These are phyloP conservation scores for Fraxinus floribunda DNA, from an alignment of 305 asterid species.

Conservation along the genomic window DNA sequence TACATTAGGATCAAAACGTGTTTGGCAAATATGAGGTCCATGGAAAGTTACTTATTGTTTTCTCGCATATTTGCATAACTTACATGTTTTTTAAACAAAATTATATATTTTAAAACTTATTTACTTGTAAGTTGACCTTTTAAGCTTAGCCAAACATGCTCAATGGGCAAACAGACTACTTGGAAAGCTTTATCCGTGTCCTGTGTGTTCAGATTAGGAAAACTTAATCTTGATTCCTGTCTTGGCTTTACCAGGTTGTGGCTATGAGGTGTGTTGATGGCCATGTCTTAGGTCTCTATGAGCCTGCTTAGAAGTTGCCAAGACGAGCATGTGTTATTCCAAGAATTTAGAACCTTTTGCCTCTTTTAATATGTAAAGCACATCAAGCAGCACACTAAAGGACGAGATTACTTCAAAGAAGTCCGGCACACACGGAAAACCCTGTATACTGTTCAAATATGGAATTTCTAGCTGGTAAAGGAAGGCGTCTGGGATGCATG, in stretches of 20 bases:
- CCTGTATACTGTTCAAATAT: not conserved
- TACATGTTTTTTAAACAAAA: not conserved
- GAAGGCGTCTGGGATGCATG: not conserved
- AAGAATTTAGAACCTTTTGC: not conserved
- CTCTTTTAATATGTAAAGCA: not conserved
- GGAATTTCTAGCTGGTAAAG: not conserved
- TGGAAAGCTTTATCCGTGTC: not conserved
- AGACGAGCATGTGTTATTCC: not conserved
- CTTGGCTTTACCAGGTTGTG: slow-evolving; percentile 46
- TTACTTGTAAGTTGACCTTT: not conserved
- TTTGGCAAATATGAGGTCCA: not conserved
- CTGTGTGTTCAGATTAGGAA: not conserved
- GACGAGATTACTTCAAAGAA: not conserved
- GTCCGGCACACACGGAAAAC: not conserved
- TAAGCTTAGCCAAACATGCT: not conserved
- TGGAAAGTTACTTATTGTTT: not conserved
- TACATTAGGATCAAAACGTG: not conserved
- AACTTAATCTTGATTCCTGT: not conserved
- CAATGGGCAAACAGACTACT: not conserved
- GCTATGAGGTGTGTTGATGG: slow-evolving; percentile 71
- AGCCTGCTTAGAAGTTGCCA: slow-evolving; percentile 41
- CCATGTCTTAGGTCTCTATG: slow-evolving; percentile 66
- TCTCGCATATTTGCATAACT: not conserved
- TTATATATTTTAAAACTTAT: not conserved
- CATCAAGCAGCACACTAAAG: not conserved